Conservation (phyloP, 192 early-diverging fungal genomes). For the Coemansia erecta region DNA sequence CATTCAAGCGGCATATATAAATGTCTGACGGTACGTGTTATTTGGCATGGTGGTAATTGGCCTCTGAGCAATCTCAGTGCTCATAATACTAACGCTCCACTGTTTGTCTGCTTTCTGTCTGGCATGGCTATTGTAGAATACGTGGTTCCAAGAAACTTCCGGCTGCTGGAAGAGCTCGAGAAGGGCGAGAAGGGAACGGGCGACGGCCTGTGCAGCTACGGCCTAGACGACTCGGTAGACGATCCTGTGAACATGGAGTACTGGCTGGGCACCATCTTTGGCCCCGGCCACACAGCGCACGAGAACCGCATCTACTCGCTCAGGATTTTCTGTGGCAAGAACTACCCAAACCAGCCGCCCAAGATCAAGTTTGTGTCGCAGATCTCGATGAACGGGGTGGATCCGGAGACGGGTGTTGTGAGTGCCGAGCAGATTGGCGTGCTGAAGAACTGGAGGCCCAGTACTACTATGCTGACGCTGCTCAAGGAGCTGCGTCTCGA, state of each 20-base stretch:
- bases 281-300: constrained; percentile 71
- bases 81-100: too few relatives aligned
- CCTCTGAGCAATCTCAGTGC: too few relatives aligned
- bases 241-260: constrained; percentile 69
- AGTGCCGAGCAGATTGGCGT: constrained; percentile 62
- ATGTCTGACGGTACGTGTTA: too few relatives aligned
- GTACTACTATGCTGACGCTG: constrained; percentile 74
- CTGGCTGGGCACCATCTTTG: constrained; percentile 96
- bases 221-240: constrained; percentile 74
- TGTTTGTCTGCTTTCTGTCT: too few relatives aligned
- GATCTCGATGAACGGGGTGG: constrained; percentile 86
- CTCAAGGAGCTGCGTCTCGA: constrained; percentile 81
- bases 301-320: constrained; percentile 96
- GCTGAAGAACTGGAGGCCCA: constrained; percentile 83
- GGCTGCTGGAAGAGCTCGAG: constrained; percentile 94
- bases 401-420: constrained; percentile 78
- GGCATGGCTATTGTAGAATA: not conserved
- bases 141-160: constrained; percentile 94
- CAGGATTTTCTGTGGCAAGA: constrained; percentile 74
- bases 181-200: constrained; percentile 95
- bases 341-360: constrained; percentile 86
- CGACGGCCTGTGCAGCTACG: constrained; percentile 92
- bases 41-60: too few relatives aligned
- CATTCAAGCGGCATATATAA: too few relatives aligned
- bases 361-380: constrained; percentile 73